Evolutionary conservation across 345 rosid species (phyloP).

Genomic region (Cardamine occulta): DNA sequence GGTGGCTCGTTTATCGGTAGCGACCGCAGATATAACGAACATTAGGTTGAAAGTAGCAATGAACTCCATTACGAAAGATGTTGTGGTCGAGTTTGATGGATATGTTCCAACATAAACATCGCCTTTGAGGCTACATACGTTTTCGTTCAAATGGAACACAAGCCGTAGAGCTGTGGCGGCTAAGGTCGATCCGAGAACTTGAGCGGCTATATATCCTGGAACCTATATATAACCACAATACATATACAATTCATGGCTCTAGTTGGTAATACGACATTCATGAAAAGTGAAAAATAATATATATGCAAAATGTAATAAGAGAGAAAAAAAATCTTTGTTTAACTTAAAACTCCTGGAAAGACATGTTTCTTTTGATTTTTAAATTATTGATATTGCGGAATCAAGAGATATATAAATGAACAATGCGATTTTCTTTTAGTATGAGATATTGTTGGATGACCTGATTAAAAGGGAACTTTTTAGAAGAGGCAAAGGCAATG

Average conservation of each 20-base stretch:
- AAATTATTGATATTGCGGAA: background rate
- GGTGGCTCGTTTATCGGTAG: conserved; percentile 41
- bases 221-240: conserved; percentile 21
- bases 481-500: conserved; percentile 46
- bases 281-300: background rate
- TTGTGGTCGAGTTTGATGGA: conserved; percentile 29
- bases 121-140: conserved; percentile 38
- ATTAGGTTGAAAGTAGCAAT: conserved; percentile 35
- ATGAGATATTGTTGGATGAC: conserved; percentile 10
- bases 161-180: conserved; percentile 24
- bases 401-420: background rate
- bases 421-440: background rate
- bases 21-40: conserved; percentile 41
- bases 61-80: conserved; percentile 33
- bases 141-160: conserved; percentile 19
- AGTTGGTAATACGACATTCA: background rate
- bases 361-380: background rate
- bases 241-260: background rate
- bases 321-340: background rate
- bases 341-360: background rate
- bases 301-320: background rate
- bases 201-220: conserved; percentile 34
- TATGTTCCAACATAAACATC: conserved; percentile 41
- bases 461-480: conserved; percentile 47
- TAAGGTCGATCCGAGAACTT: conserved; percentile 29